A percentile compares a stretch with the other conserved stretches of the same genome.
These are phyloP conservation scores for Cutaneotrichosporon cavernicola DNA, from an alignment of 1,284 basidiomycete genomes.

Conservation along the genomic window DNA sequence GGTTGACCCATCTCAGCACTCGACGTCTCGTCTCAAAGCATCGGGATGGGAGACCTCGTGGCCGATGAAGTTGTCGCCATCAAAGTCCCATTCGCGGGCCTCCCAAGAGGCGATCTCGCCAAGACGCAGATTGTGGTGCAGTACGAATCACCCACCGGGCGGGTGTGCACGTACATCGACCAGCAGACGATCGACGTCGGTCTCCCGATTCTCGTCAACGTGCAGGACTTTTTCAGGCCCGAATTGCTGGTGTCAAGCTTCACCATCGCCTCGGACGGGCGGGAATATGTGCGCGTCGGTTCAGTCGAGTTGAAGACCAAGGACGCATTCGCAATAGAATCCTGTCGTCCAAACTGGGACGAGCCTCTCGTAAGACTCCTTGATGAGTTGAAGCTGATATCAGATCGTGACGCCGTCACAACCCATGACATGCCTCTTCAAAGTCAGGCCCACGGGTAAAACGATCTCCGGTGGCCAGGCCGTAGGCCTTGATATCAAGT, in stretches of 20 bases:
- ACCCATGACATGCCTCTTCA: conserved; percentile 48
- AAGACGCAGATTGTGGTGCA: conserved; percentile 34
- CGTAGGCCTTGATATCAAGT: conserved; percentile 40
- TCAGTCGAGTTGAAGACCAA: conserved; percentile 32
- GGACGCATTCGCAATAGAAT: conserved; percentile 25
- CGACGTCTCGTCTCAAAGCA: conserved; percentile 15
- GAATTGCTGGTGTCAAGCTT: conserved; percentile 52
- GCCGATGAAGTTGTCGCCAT: conserved; percentile 22
- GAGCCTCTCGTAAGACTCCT: conserved; percentile 25
- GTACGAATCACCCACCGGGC: conserved; percentile 22
- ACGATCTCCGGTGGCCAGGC: conserved; percentile 20
- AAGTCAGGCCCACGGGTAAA: conserved; percentile 29
- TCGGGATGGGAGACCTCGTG: conserved; percentile 27
- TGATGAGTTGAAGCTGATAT: not conserved
- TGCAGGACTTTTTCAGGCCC: conserved; percentile 54
- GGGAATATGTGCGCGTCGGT: conserved; percentile 43
- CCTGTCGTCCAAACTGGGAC: conserved; percentile 29
- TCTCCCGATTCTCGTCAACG: conserved; percentile 53
- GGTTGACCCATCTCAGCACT: not conserved
- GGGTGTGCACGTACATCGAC: conserved; percentile 30
- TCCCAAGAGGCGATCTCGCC: conserved; percentile 36
- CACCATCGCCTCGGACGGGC: conserved; percentile 50
- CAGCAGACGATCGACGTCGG: conserved; percentile 43
- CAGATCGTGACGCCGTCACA: conserved; percentile 41
- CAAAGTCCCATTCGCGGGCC: conserved; percentile 36